Evolutionary conservation across 148 eudicot species (phyloP), one percentile per base, ranked within the genome.

Genomic region (Amaranthus cruentus): DNA sequence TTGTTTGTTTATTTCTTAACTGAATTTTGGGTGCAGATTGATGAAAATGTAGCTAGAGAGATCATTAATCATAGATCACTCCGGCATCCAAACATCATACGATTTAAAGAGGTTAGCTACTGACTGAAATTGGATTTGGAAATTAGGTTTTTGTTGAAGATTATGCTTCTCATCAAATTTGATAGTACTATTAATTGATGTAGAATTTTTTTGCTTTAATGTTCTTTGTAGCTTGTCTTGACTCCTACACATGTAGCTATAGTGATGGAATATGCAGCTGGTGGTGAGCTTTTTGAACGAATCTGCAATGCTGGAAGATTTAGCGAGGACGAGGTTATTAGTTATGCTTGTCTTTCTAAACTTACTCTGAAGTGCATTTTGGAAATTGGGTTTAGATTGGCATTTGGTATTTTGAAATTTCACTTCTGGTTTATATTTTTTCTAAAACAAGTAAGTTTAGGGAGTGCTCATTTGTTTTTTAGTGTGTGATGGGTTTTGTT

Each of bases 221-320:
- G 1, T 73, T 62, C 42, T 38, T 57, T 73, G 15, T 76, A 90
- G 96, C 84, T 90, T 71, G 75, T 90, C 56, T 71, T 90, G 85
- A 90, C 96, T 3, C 96, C 92, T 6, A 85, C 96, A 18, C 96
- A 90, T 78, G 86, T 90, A 42, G 92, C 89, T 52, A 90, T 90
- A 66, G 92, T 90, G 46, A 90, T 90, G 96, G 96, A 90, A 77
- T 90, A 90, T 81, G 92, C 92, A 6, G 92, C 96, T 0, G 96
- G 92, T 50, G 92, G 92, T 5, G 96, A 90, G 84, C 89, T 88
- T 28, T 88, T 88, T 42, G 92, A 90, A 67, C 70, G 96, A 52
- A 88, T 88, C 65, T 88, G 92, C 82, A 88, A 72, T 84, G 92
- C 92, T 57, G 92, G 96, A 28, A 73, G 96, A 67, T 90, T 90